phyloP scores from a whole-genome alignment of 371 early-diverging fungal genomes.

The Zychaea mexicana region DNA sequence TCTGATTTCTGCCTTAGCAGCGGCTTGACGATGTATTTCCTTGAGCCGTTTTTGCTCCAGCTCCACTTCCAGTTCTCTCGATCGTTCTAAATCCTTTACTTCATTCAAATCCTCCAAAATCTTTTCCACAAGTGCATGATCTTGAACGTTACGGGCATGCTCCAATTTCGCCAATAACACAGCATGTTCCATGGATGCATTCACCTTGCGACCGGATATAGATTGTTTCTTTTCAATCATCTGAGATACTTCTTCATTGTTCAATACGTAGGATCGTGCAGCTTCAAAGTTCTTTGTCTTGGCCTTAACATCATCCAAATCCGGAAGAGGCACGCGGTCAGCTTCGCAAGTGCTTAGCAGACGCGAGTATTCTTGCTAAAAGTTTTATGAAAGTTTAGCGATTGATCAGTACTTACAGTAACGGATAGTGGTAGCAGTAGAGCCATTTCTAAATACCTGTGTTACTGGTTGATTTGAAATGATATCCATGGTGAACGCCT shows the following conservation, averaged over 20 bases:
- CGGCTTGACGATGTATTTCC: neutral
- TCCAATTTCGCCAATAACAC: slow-evolving; percentile 39
- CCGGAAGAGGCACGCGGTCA: slow-evolving; percentile 53
- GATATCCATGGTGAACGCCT: slow-evolving; percentile 73
- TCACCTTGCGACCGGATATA: slow-evolving; percentile 19
- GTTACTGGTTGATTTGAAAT: slow-evolving; percentile 71
- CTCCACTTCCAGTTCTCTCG: neutral
- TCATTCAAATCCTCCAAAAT: neutral
- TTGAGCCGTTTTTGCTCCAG: neutral
- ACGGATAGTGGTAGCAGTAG: neutral
- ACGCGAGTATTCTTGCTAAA: slow-evolving; percentile 62
- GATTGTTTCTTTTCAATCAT: slow-evolving; percentile 59
- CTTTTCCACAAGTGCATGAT: neutral
- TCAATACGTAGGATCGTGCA: slow-evolving; percentile 68
- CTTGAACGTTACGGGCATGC: slow-evolving; percentile 22
- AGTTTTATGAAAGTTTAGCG: slow-evolving; percentile 26
- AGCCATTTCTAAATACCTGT: slow-evolving; percentile 26
- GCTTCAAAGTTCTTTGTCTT: slow-evolving; percentile 59
- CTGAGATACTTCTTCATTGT: slow-evolving; percentile 62
- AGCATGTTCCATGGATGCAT: slow-evolving; percentile 60
- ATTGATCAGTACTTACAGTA: too few species aligned
- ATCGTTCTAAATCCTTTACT: neutral
- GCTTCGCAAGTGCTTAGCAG: slow-evolving; percentile 51
- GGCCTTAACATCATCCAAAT: slow-evolving; percentile 53
- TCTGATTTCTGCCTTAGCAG: neutral